These are phyloP conservation scores for Coniferiporia weirii DNA, from an alignment of 1,284 basidiomycete genomes.

Conservation along the genomic window DNA sequence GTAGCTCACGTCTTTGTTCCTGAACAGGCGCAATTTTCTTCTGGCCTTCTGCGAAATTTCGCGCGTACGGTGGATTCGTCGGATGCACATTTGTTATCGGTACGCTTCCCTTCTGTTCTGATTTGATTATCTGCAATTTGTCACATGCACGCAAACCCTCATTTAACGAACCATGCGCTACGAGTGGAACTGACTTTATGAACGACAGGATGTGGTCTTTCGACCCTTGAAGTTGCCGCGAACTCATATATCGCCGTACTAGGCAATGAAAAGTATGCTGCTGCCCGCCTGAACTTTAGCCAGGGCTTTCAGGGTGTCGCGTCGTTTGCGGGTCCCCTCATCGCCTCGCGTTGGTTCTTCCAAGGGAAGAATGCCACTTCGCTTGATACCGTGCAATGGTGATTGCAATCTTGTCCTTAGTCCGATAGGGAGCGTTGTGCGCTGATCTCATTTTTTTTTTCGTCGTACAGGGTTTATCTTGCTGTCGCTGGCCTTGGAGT, in stretches of 20 bases:
- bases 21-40: constrained; percentile 62
- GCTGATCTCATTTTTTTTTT: background rate
- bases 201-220: constrained; percentile 59
- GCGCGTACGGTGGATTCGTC: constrained; percentile 69
- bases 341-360: constrained; percentile 76
- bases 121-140: no score
- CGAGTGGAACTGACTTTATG: no score
- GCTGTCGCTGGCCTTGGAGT: constrained; percentile 66
- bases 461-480: constrained; percentile 59
- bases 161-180: no score
- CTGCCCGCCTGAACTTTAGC: constrained; percentile 75
- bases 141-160: no score
- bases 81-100: constrained; percentile 66
- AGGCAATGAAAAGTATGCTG: constrained; percentile 64
- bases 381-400: constrained; percentile 73
- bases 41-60: constrained; percentile 73
- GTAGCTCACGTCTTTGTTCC: constrained; percentile 6
- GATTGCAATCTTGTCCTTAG: constrained; percentile 7
- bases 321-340: constrained; percentile 74
- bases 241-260: constrained; percentile 77
- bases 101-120: constrained; percentile 23
- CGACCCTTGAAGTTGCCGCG: constrained; percentile 66
- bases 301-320: constrained; percentile 82
- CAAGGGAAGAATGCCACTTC: constrained; percentile 52
- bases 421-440: background rate